Percentiles rank a stretch among this genome's conserved stretches.
Conservation (phyloP, 148 eudicot genomes). For the Tetragonia tetragonoides region DNA sequence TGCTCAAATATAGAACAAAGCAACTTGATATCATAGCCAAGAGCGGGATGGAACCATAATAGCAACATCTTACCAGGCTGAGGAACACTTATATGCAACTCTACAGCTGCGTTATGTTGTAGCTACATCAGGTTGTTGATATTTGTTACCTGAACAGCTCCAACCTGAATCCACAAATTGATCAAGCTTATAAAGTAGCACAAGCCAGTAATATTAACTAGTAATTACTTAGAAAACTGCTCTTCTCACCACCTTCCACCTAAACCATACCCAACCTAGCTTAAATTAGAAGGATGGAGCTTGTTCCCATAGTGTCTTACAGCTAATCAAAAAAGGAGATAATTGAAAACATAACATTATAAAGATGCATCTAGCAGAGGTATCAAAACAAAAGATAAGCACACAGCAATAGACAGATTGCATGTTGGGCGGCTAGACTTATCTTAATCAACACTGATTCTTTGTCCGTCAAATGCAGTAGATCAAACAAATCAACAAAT, state of each 20-base stretch:
- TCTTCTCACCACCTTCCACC: background rate
- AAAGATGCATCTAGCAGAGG: no score
- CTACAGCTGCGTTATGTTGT: background rate
- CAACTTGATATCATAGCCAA: no score
- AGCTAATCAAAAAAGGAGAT: no score
- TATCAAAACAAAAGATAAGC: no score
- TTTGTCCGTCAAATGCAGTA: no score
- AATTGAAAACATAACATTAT: no score
- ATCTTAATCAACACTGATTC: no score
- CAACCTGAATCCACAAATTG: background rate
- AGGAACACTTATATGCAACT: background rate
- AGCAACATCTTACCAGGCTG: background rate
- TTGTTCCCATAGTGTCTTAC: background rate
- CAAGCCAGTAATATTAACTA: background rate
- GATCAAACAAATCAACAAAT: no score
- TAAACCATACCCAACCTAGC: background rate
- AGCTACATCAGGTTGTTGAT: background rate
- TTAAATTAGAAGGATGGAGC: background rate
- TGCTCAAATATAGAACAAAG: no score
- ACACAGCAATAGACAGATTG: no score
- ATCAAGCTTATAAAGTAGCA: background rate
- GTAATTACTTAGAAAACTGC: background rate
- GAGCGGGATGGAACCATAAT: no score
- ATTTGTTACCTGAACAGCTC: background rate
- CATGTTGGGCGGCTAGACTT: no score